These are phyloP conservation scores for Metschnikowia colocasiae DNA, from an alignment of 805 yeast species.

Conservation along the genomic window DNA sequence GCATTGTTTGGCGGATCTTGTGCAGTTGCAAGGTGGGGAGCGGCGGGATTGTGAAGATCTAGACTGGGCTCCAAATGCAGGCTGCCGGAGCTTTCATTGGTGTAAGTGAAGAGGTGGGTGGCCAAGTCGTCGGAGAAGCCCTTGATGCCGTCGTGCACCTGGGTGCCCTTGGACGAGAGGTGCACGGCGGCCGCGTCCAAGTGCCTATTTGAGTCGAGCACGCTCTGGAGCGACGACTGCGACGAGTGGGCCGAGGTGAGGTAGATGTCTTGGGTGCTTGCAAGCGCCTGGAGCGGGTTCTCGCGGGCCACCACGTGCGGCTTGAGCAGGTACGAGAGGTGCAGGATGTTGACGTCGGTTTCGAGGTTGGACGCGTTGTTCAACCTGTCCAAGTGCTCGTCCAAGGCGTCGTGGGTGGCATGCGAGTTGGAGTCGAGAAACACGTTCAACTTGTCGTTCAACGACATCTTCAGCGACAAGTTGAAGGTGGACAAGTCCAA, in stretches of 20 bases:
- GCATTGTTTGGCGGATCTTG: background rate
- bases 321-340: conserved; percentile 29
- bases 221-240: conserved; percentile 32
- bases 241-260: conserved; percentile 30
- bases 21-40: background rate
- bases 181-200: conserved; percentile 12
- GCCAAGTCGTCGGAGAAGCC: conserved; percentile 40
- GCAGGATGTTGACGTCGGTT: conserved; percentile 33
- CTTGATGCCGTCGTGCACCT: conserved; percentile 41
- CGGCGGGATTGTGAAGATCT: background rate
- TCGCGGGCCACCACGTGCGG: conserved; percentile 17
- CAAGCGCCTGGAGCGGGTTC: conserved; percentile 33
- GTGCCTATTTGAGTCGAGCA: conserved; percentile 19
- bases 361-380: conserved; percentile 24
- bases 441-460: conserved; percentile 45
- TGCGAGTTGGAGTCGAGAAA: conserved; percentile 27
- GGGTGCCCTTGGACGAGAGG: conserved; percentile 24
- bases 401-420: conserved; percentile 26
- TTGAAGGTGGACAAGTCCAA: background rate
- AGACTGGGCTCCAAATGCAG: background rate
- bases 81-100: conserved; percentile 1
- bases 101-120: conserved; percentile 19
- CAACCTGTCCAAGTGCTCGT: conserved; percentile 33
- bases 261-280: conserved; percentile 23
- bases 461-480: conserved; percentile 22